These are phyloP conservation scores for Fusarium siculi DNA, from an alignment of 2,329 filamentous ascomycete species.

Conservation along the genomic window DNA sequence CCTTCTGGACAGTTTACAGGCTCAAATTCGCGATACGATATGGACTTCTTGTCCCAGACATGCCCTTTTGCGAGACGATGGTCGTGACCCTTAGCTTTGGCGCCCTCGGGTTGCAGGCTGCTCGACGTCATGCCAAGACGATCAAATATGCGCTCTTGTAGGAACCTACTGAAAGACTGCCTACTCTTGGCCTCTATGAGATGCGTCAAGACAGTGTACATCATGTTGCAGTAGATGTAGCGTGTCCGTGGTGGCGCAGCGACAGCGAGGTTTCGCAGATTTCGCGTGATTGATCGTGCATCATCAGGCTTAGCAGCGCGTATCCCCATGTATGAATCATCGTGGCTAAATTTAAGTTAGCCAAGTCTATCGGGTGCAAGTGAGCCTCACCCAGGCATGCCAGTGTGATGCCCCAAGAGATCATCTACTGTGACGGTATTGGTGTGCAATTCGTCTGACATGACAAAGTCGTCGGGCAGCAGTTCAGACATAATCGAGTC, in stretches of 20 bases:
- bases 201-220: slow-evolving; percentile 15
- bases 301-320: neutral
- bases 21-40: neutral
- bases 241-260: neutral
- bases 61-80: slow-evolving; percentile 3
- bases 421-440: neutral
- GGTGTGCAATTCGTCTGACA: neutral
- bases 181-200: neutral
- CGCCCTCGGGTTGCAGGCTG: neutral
- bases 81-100: neutral
- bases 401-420: slow-evolving; percentile 9
- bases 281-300: neutral
- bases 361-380: accelerated
- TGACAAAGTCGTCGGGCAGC: slow-evolving; percentile 5
- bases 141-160: neutral
- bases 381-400: neutral
- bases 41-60: slow-evolving; percentile 10
- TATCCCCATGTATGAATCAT: slow-evolving; percentile 15
- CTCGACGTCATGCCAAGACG: neutral
- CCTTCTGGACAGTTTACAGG: slow-evolving; percentile 37
- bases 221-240: slow-evolving; percentile 25
- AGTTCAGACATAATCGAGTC: slow-evolving; percentile 1
- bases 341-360: neutral
- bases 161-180: neutral
- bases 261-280: slow-evolving; percentile 7